Conservation (phyloP, 2,329 filamentous ascomycete species). For the Penicillium nordicum region DNA sequence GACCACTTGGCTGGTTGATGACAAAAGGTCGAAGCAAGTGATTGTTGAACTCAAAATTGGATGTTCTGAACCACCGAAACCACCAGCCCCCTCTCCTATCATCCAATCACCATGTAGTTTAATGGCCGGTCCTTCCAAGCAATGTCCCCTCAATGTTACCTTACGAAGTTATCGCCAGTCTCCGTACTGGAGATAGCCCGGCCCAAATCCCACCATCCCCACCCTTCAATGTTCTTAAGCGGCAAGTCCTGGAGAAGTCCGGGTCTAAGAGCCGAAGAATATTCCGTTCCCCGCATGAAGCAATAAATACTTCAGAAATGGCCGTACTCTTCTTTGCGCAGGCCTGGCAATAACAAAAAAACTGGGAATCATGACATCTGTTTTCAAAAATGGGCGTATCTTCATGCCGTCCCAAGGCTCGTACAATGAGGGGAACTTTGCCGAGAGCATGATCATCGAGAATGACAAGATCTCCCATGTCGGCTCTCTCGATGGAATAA, state of each 20-base stretch:
- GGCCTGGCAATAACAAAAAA: background rate
- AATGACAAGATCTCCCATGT: conserved; percentile 44
- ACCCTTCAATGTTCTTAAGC: background rate
- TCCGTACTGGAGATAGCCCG: background rate
- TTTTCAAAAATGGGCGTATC: conserved; percentile 36
- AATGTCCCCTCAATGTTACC: background rate
- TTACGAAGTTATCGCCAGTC: background rate
- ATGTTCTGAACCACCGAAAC: background rate
- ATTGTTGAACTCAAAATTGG: background rate
- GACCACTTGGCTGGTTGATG: conserved; percentile 27
- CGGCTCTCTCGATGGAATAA: conserved; percentile 32
- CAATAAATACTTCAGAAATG: conserved; percentile 8
- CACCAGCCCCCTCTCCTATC: background rate
- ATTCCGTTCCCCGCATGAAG: conserved; percentile 4
- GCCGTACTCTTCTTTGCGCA: background rate
- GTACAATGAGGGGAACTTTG: conserved; percentile 18
- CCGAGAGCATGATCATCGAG: conserved; percentile 39
- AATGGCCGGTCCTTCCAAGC: conserved; percentile 1
- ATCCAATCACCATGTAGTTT: conserved; percentile 5
- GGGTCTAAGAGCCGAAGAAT: background rate
- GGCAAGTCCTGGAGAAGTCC: conserved; percentile 15
- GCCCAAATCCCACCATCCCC: background rate
- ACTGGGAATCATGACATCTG: conserved; percentile 17
- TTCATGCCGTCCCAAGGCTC: conserved; percentile 22
- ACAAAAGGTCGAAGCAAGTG: accelerated